Percentiles rank a stretch among this genome's conserved stretches.
Evolutionary conservation across 805 yeast genomes (phyloP).

Genomic region (Candida pini): DNA sequence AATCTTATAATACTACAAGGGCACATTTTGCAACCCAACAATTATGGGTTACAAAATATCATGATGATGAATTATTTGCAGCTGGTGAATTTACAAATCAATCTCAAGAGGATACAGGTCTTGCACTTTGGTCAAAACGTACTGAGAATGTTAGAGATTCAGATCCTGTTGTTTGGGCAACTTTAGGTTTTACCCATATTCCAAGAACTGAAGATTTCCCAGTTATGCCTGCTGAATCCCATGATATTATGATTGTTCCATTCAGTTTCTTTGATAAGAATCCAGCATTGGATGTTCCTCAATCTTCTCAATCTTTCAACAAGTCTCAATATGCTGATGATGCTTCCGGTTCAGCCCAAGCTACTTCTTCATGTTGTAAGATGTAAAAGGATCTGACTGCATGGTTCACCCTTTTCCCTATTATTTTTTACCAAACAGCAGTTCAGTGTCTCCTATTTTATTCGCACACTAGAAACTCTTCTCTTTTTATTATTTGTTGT

Average conservation of each 20-base stretch:
- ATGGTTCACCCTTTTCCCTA: not conserved
- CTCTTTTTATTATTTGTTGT: too few relatives aligned
- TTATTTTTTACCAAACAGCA: too few relatives aligned
- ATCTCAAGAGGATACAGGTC: constrained; percentile 66
- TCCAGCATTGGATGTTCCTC: constrained; percentile 77
- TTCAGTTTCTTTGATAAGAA: constrained; percentile 70
- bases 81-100: constrained; percentile 88
- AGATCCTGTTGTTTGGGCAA: constrained; percentile 77
- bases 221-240: constrained; percentile 81
- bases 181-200: constrained; percentile 75
- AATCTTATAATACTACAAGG: constrained; percentile 62
- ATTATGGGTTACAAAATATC: constrained; percentile 77
- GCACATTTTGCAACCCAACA: constrained; percentile 77
- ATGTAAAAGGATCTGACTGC: not conserved
- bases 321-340: constrained; percentile 42
- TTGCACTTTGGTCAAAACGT: constrained; percentile 67
- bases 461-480: too few relatives aligned
- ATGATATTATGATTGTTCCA: constrained; percentile 63
- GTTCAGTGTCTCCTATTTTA: too few relatives aligned
- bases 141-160: constrained; percentile 65
- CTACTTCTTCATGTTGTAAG: constrained; percentile 29
- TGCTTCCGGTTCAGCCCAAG: constrained; percentile 9
- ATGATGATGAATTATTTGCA: constrained; percentile 66
- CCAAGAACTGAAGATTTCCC: constrained; percentile 87
- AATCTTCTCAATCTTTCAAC: constrained; percentile 62